Evolutionary conservation across 108 stramenopile genomes (phyloP).

Genomic region (Fragilaria crotonensis): DNA sequence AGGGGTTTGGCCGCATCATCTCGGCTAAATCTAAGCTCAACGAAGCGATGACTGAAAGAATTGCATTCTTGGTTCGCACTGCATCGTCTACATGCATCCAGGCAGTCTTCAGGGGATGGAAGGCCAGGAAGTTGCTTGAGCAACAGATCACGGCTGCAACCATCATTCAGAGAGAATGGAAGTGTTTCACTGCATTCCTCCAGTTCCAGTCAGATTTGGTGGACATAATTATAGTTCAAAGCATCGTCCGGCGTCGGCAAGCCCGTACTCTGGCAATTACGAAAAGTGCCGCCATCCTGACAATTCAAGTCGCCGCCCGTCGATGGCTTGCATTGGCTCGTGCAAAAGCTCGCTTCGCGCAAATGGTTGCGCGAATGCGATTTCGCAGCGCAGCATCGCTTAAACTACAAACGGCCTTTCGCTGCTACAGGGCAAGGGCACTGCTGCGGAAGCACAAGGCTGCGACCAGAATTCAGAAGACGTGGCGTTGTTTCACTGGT

Average conservation of each 20-base stretch:
- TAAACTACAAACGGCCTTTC: conserved; percentile 32
- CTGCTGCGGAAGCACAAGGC: conserved; percentile 15
- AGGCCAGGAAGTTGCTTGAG: not conserved
- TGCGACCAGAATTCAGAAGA: conserved; percentile 47
- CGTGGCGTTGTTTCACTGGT: conserved; percentile 51
- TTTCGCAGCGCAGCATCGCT: conserved; percentile 1
- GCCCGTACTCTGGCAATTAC: not conserved
- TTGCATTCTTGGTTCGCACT: too few relatives aligned
- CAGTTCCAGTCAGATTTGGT: conserved; percentile 28
- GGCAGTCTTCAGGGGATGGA: conserved; percentile 5
- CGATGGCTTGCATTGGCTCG: not conserved
- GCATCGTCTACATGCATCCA: too few relatives aligned
- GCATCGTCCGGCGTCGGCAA: conserved; percentile 16
- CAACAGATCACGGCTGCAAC: conserved; percentile 7
- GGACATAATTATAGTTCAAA: conserved; percentile 39
- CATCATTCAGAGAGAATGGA: conserved; percentile 39
- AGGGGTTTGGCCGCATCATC: conserved; percentile 6
- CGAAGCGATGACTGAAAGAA: too few relatives aligned
- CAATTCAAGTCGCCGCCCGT: not conserved
- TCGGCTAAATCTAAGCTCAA: too few relatives aligned
- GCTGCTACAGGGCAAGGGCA: conserved; percentile 22
- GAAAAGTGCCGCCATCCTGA: not conserved
- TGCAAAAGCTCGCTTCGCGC: not conserved
- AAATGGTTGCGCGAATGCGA: not conserved
- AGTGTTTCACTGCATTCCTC: conserved; percentile 20